phyloP scores from a whole-genome alignment of 2,329 filamentous ascomycete species.

The Alternaria triticimaculans region DNA sequence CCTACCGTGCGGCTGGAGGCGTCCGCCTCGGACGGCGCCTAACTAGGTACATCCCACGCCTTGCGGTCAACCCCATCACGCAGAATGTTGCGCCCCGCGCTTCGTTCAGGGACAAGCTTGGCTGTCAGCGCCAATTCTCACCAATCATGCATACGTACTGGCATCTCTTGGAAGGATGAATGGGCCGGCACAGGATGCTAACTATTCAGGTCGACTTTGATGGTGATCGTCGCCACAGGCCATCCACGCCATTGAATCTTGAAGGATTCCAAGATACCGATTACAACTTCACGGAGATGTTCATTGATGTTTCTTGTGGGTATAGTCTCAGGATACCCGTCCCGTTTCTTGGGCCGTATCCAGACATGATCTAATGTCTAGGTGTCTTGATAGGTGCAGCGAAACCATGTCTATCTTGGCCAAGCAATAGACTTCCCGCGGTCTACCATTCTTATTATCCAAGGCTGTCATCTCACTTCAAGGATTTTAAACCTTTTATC shows the following conservation, averaged over 20 bases:
- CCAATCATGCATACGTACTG: not conserved
- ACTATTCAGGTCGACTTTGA: slow-evolving; percentile 1
- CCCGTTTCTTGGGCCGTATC: not conserved
- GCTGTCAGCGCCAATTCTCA: not conserved
- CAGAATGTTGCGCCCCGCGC: slow-evolving; percentile 11
- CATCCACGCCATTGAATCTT: not conserved
- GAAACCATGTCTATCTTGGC: not conserved
- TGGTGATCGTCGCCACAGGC: not conserved
- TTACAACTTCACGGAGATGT: slow-evolving; percentile 7
- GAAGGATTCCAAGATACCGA: not conserved
- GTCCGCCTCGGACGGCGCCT: slow-evolving; percentile 1
- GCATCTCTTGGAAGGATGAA: not conserved
- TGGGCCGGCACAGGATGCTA: not conserved
- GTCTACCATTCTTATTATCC: not conserved
- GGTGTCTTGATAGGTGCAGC: not conserved
- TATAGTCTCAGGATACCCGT: not conserved
- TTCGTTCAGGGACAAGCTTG: not conserved
- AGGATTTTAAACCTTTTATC: not conserved
- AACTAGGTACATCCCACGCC: not conserved
- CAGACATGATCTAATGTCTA: slow-evolving; percentile 1
- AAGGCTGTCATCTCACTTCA: not conserved
- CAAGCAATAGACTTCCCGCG: not conserved
- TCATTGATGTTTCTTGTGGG: not conserved
- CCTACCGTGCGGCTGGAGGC: slow-evolving; percentile 6
- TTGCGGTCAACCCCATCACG: not conserved